Conservation (phyloP, 2,329 filamentous ascomycete species). For the Trichothecium sympodiale region DNA sequence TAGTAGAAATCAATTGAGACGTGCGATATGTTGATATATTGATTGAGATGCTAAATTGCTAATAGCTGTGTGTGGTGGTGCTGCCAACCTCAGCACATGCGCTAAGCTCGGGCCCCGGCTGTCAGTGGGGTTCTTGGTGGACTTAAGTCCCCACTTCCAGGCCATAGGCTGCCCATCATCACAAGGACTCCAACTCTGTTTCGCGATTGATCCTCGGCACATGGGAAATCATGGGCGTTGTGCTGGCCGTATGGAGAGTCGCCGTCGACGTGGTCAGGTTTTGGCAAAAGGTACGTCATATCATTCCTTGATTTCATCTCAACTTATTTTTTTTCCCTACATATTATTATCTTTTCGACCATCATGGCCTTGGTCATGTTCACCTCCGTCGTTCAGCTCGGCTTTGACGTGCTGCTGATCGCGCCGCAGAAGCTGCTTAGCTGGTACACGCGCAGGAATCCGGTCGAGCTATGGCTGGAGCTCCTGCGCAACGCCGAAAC, state of each 20-base stretch:
- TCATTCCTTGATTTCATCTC: conserved; percentile 5
- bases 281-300: conserved; percentile 44
- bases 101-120: no score
- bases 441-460: conserved; percentile 57
- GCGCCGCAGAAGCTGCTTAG: conserved; percentile 49
- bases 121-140: no score
- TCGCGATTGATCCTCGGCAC: conserved; percentile 3
- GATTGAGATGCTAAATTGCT: no score
- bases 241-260: conserved; percentile 43
- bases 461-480: conserved; percentile 54
- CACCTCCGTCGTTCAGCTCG: background rate
- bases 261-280: conserved; percentile 50
- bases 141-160: conserved; percentile 1
- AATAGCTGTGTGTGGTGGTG: no score
- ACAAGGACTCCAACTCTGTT: conserved; percentile 1
- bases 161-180: no score
- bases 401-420: conserved; percentile 10
- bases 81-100: no score
- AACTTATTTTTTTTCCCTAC: conserved; percentile 8
- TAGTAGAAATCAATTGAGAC: no score
- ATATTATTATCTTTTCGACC: conserved; percentile 4
- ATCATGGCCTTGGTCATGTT: conserved; percentile 1
- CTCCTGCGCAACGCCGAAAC: conserved; percentile 53
- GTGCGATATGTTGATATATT: no score
- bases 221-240: conserved; percentile 30